Evolutionary conservation across 2,329 filamentous ascomycete genomes (phyloP).

Genomic region (Dissoconium aciculare): DNA sequence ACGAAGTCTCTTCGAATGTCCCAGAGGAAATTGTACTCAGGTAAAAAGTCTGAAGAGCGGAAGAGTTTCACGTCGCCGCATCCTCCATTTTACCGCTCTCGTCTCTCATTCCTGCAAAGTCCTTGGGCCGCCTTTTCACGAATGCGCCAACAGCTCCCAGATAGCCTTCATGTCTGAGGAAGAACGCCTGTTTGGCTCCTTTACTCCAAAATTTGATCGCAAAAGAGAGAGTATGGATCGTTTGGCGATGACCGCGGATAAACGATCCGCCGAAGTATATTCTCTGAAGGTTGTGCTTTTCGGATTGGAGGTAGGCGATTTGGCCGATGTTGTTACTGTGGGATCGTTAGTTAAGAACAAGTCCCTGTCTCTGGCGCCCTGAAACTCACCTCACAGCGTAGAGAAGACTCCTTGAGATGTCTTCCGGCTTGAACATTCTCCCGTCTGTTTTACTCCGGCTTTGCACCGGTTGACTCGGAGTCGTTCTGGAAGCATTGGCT

Average conservation of each 20-base stretch:
- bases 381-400: slow-evolving; percentile 62
- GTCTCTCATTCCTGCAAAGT: too few species aligned
- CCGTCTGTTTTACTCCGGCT: too few species aligned
- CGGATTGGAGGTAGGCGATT: slow-evolving; percentile 92
- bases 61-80: too few species aligned
- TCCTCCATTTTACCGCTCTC: too few species aligned
- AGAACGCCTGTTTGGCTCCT: slow-evolving; percentile 87
- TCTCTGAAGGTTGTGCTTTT: slow-evolving; percentile 77
- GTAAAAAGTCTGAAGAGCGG: too few species aligned
- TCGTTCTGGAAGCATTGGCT: too few species aligned
- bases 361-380: too few species aligned
- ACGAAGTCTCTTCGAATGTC: too few species aligned
- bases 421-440: slow-evolving; percentile 56
- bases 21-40: too few species aligned
- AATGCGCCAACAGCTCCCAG: slow-evolving; percentile 89
- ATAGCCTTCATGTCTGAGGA: slow-evolving; percentile 89
- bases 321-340: slow-evolving; percentile 90
- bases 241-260: slow-evolving; percentile 89
- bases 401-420: slow-evolving; percentile 79
- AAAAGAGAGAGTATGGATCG: slow-evolving; percentile 93
- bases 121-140: slow-evolving; percentile 68
- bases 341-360: slow-evolving; percentile 15
- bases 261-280: slow-evolving; percentile 98
- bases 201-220: slow-evolving; percentile 97
- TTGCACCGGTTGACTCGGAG: too few species aligned